A percentile compares a stretch with the other conserved stretches of the same genome.
Evolutionary conservation across 106 monocot species (phyloP).

Genomic region (Acorus calamus): DNA sequence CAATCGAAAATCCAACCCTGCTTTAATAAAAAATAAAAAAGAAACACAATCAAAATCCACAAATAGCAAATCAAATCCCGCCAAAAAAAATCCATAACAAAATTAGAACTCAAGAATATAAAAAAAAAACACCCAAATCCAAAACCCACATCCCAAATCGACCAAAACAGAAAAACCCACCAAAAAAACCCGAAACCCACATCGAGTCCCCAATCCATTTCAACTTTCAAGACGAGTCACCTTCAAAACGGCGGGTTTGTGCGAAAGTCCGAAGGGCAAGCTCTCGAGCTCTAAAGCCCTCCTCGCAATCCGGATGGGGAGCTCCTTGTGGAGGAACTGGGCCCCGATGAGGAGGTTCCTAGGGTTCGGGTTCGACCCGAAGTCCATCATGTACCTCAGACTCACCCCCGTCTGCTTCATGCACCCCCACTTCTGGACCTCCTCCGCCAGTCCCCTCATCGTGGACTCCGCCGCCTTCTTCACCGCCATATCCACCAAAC

Average conservation of each 20-base stretch:
- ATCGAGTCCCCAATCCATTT: not conserved
- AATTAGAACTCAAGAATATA: not conserved
- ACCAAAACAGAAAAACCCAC: not conserved
- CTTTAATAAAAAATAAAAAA: too few relatives aligned
- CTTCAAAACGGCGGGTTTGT: constrained; percentile 74
- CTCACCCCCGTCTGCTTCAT: constrained; percentile 89
- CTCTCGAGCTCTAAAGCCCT: constrained; percentile 65
- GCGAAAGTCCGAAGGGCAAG: constrained; percentile 71
- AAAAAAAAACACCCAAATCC: not conserved
- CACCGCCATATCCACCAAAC: constrained; percentile 20
- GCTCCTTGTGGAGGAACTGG: constrained; percentile 87
- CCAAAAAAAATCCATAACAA: not conserved
- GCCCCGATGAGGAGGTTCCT: constrained; percentile 53
- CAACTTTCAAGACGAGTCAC: constrained; percentile 7
- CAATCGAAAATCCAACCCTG: too few relatives aligned
- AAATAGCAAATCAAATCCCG: too few relatives aligned
- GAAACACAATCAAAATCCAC: too few relatives aligned
- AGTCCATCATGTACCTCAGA: constrained; percentile 93
- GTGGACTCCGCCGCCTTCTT: constrained; percentile 47
- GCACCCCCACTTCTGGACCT: constrained; percentile 64
- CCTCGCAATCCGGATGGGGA: constrained; percentile 75
- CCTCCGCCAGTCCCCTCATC: constrained; percentile 37
- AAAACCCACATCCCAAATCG: not conserved
- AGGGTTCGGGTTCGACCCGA: constrained; percentile 54
- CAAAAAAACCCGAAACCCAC: not conserved